phyloP scores from a whole-genome alignment of 2,329 filamentous ascomycete species.

The Simplicillium sp. region DNA sequence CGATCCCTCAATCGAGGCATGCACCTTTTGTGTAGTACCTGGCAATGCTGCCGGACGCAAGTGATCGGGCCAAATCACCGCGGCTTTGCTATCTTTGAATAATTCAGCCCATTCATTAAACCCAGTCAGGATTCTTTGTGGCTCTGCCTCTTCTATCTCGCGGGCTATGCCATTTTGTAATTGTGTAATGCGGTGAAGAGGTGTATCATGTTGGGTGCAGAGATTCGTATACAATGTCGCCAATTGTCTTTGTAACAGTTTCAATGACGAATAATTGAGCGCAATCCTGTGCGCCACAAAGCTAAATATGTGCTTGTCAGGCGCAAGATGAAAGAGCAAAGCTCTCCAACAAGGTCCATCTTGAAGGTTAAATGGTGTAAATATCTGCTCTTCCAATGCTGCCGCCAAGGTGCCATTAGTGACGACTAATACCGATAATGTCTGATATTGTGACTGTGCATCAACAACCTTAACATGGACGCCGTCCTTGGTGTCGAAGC shows the following conservation, averaged over 20 bases:
- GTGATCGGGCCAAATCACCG: neutral
- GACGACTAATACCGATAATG: neutral
- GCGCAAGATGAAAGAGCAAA: conserved; percentile 4
- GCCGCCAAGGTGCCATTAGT: neutral
- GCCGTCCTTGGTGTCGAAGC: conserved; percentile 7
- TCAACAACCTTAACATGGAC: conserved; percentile 6
- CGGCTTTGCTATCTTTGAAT: conserved; percentile 2
- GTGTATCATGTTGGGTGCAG: too few species aligned
- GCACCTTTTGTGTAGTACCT: neutral
- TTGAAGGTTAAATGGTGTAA: conserved; percentile 12
- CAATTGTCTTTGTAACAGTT: too few species aligned
- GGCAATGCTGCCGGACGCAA: neutral
- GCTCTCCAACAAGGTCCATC: conserved; percentile 13
- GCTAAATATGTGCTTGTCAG: conserved; percentile 11
- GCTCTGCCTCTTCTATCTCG: too few species aligned
- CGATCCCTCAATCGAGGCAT: neutral
- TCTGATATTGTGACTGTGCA: neutral
- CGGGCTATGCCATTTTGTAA: too few species aligned
- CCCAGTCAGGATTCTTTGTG: conserved; percentile 1
- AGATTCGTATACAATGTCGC: too few species aligned
- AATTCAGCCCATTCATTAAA: conserved; percentile 7
- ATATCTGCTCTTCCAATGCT: conserved; percentile 8
- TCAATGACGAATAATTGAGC: too few species aligned
- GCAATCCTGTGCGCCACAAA: conserved; percentile 9
- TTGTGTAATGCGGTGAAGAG: too few species aligned